phyloP scores from a whole-genome alignment of 306 rosid genomes.

The Lagenaria siceraria region DNA sequence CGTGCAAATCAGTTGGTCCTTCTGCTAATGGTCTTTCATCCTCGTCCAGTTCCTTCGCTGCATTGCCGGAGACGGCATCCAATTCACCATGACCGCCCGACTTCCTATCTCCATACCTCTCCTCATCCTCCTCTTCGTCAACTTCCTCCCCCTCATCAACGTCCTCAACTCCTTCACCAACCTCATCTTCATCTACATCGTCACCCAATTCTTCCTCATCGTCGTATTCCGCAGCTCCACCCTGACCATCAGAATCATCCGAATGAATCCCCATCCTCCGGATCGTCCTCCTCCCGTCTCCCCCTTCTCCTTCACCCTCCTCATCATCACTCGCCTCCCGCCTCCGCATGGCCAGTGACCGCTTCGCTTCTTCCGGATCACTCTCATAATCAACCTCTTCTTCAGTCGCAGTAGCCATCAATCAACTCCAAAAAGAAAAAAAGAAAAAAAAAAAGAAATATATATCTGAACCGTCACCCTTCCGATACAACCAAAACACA shows the following conservation, averaged over 20 bases:
- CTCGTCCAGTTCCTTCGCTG: slow-evolving; percentile 26
- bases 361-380: slow-evolving; percentile 74
- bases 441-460: background rate
- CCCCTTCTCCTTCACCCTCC: slow-evolving; percentile 41
- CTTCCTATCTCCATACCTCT: slow-evolving; percentile 19
- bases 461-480: slow-evolving; percentile 17
- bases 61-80: slow-evolving; percentile 17
- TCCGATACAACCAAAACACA: background rate
- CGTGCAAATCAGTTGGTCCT: slow-evolving; percentile 26
- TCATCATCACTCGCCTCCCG: slow-evolving; percentile 82
- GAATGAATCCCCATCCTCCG: slow-evolving; percentile 37
- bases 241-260: slow-evolving; percentile 68
- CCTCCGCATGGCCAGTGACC: slow-evolving; percentile 74
- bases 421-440: slow-evolving; percentile 8
- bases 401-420: slow-evolving; percentile 47
- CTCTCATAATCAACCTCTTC: slow-evolving; percentile 76
- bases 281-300: slow-evolving; percentile 31
- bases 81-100: slow-evolving; percentile 17
- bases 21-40: slow-evolving; percentile 28
- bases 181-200: slow-evolving; percentile 33
- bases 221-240: slow-evolving; percentile 80
- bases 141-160: slow-evolving; percentile 18
- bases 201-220: slow-evolving; percentile 46
- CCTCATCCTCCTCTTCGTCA: slow-evolving; percentile 20
- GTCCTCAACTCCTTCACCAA: slow-evolving; percentile 17